Conservation (phyloP, 805 yeast species). For the Spathaspora arborariae region DNA sequence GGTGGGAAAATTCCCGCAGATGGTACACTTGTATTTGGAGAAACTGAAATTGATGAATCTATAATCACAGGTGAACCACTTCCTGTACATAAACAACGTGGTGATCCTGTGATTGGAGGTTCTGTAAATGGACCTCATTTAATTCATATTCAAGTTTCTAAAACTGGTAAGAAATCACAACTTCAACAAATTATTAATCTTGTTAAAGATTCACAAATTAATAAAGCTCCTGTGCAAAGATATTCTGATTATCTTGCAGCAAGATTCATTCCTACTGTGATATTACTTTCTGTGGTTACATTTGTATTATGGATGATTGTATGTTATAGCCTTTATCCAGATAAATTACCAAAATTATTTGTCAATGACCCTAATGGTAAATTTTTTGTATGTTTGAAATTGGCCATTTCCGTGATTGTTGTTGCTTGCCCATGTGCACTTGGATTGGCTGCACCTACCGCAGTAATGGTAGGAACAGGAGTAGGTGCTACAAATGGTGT, state of each 20-base stretch:
- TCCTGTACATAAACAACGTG: conserved; percentile 61
- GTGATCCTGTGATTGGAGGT: conserved; percentile 79
- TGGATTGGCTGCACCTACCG: conserved; percentile 97
- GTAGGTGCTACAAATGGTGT: conserved; percentile 90
- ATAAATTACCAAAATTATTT: conserved; percentile 46
- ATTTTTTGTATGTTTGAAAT: conserved; percentile 64
- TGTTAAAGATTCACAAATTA: conserved; percentile 85
- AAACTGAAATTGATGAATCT: conserved; percentile 84
- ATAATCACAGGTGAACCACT: conserved; percentile 87
- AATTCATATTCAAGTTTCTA: conserved; percentile 62
- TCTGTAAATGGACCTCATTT: conserved; percentile 80
- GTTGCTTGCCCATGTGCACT: conserved; percentile 99
- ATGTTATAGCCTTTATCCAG: conserved; percentile 18
- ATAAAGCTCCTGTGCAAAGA: conserved; percentile 86
- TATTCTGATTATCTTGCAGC: conserved; percentile 84
- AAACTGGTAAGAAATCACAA: conserved; percentile 80
- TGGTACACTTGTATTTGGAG: conserved; percentile 75
- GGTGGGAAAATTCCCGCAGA: conserved; percentile 92
- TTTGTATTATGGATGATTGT: conserved; percentile 44
- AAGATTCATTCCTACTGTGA: conserved; percentile 74
- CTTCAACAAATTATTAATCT: conserved; percentile 81
- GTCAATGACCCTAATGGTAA: conserved; percentile 46
- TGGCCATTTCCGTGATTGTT: conserved; percentile 88
- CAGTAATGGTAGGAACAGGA: conserved; percentile 98
- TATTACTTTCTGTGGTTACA: conserved; percentile 60